Percentiles rank a stretch among this genome's conserved stretches.
These are phyloP conservation scores for Calocybe indica DNA, from an alignment of 768 basidiomycete species.

Conservation along the genomic window DNA sequence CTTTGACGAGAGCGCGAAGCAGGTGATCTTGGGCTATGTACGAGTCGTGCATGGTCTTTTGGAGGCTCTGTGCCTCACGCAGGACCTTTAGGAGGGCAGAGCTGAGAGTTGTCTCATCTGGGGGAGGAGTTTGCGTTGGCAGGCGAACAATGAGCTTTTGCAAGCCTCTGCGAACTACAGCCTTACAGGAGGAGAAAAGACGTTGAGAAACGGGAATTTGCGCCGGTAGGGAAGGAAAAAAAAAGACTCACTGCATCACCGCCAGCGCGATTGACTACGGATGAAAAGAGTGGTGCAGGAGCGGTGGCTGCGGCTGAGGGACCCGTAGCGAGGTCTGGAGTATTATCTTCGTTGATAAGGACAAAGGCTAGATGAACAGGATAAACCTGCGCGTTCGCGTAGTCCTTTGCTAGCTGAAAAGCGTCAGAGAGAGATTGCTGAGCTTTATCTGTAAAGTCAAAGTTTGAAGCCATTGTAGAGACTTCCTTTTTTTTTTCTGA, in stretches of 20 bases:
- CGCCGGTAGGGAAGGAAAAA: not conserved
- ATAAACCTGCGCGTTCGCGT: slow-evolving; percentile 77
- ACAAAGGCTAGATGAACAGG: slow-evolving; percentile 82
- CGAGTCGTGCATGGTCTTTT: slow-evolving; percentile 83
- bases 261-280: slow-evolving; percentile 77
- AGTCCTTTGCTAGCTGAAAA: slow-evolving; percentile 78
- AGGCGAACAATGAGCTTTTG: slow-evolving; percentile 76
- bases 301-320: slow-evolving; percentile 20
- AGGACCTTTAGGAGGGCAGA: slow-evolving; percentile 55
- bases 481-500: not conserved
- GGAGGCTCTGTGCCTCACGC: slow-evolving; percentile 67
- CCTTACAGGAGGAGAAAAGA: slow-evolving; percentile 24
- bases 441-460: slow-evolving; percentile 87
- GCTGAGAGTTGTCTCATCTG: slow-evolving; percentile 70
- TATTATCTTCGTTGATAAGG: slow-evolving; percentile 61
- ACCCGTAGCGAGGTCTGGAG: too few species aligned
- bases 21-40: slow-evolving; percentile 94
- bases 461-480: slow-evolving; percentile 43
- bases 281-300: slow-evolving; percentile 61
- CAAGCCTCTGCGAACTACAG: slow-evolving; percentile 58
- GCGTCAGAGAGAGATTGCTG: slow-evolving; percentile 64
- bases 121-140: slow-evolving; percentile 80
- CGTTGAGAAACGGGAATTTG: not conserved
- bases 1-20: slow-evolving; percentile 78
- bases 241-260: slow-evolving; percentile 64